A percentile compares a stretch with the other conserved stretches of the same genome.
Conservation (phyloP, 352 stramenopile genomes). For the Pythium scleroteichum region DNA sequence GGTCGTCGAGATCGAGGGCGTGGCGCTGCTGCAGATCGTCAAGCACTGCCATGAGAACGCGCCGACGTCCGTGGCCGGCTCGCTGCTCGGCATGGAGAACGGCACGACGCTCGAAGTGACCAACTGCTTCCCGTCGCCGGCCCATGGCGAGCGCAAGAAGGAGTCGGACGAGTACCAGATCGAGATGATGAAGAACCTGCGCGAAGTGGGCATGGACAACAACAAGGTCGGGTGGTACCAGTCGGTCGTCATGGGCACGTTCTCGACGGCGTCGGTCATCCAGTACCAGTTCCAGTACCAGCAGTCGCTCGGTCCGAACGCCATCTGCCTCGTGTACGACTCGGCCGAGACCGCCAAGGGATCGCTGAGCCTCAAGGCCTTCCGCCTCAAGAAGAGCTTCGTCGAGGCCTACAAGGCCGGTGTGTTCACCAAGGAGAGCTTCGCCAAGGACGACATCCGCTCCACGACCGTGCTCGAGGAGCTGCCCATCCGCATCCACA, state of each 20-base stretch:
- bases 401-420: constrained; percentile 89
- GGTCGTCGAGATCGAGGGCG: constrained; percentile 74
- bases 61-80: constrained; percentile 93
- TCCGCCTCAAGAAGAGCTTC: constrained; percentile 95
- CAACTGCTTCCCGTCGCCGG: constrained; percentile 96
- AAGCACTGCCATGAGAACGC: constrained; percentile 98
- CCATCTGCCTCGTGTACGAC: constrained; percentile 98
- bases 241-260: constrained; percentile 96
- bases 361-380: constrained; percentile 94
- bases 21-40: constrained; percentile 93
- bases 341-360: constrained; percentile 95
- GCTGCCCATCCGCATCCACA: constrained; percentile 95
- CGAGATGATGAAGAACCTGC: constrained; percentile 99
- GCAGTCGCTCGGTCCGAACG: constrained; percentile 95
- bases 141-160: constrained; percentile 74
- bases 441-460: constrained; percentile 81
- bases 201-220: constrained; percentile 98
- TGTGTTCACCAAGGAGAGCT: constrained; percentile 83
- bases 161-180: constrained; percentile 95
- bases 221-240: constrained; percentile 99
- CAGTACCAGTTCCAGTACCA: constrained; percentile 97
- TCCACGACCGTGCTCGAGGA: constrained; percentile 94
- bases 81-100: constrained; percentile 94
- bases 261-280: constrained; percentile 93
- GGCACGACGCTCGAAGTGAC: constrained; percentile 95